Base-by-base conservation (phyloP, 2,329 filamentous ascomycete genomes). In the Zymoseptoria crescenta region DNA sequence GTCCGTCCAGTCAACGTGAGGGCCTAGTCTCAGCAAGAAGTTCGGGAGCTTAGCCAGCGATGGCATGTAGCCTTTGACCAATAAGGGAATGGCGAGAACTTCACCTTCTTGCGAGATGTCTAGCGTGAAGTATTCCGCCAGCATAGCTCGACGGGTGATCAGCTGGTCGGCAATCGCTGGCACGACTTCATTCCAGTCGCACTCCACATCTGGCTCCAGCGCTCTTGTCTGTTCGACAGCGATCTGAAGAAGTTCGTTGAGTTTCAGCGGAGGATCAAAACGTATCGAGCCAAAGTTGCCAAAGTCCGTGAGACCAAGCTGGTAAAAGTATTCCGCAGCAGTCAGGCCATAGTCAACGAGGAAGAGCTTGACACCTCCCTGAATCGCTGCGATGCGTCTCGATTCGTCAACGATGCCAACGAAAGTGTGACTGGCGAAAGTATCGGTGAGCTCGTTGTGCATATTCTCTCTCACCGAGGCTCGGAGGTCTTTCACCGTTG, bases 221-320 rank as follows among this genome's bases (percentile, higher is more conserved):
- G 65, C 62, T 35, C 72, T 72, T 70, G 96, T 89, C 30, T 85
- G 77, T 52, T 88, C 83, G 1, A 86, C 89, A 1, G 86, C 93
- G 49, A 96, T 82, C 10, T 77, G 76, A 13, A 99, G 80, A 5
- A 97, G 74, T 58, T 88, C 84, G 4, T 80, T 76, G 4, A 99
- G 76, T 59, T 85, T 80, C 0, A 96, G 81, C 0, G 91, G 82
- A 1, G 91, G 89, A 54, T 85, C 83, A 68, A 99, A 91, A 9
- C 83, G 85, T 59, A 99, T 91, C 21, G 80, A 74, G 2, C 94
- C 94, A 69, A 96, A 96, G 72, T 99, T 99, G 1, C 88, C 91
- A 74, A 99, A 99, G 70, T 99, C 91, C 0, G 91, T 96, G 41
- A 99, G 81, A 0, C 91, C 93, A 20, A 97, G 77, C 75, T 99